phyloP scores from a whole-genome alignment of 176 grass and related monocot genomes.

The Zea mays region DNA sequence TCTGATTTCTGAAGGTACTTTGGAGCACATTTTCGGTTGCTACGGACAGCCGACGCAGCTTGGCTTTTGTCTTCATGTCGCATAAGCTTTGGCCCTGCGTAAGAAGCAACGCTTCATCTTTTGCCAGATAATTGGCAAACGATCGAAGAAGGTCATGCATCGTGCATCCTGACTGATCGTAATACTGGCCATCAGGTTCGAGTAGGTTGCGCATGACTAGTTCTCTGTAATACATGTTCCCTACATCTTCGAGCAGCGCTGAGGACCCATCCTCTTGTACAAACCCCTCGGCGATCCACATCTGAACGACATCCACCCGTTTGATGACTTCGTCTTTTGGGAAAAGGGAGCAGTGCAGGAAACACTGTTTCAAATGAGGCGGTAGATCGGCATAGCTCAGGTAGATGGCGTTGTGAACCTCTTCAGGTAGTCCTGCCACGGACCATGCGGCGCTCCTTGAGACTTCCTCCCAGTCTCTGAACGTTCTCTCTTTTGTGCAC shows the following conservation, averaged over 20 bases:
- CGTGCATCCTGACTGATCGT: slow-evolving; percentile 34
- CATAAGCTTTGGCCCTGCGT: slow-evolving; percentile 27
- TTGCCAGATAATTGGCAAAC: slow-evolving; percentile 46
- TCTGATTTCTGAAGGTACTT: slow-evolving; percentile 17
- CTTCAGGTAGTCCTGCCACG: slow-evolving; percentile 40
- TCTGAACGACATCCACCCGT: slow-evolving; percentile 22
- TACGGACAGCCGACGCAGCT: slow-evolving; percentile 37
- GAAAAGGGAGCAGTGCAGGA: slow-evolving; percentile 48
- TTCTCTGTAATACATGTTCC: slow-evolving; percentile 47
- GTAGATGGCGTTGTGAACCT: slow-evolving; percentile 46
- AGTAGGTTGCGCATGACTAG: slow-evolving; percentile 48
- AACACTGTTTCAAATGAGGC: slow-evolving; percentile 55
- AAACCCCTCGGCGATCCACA: slow-evolving; percentile 50
- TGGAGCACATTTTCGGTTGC: slow-evolving; percentile 18
- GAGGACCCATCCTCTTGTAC: slow-evolving; percentile 36
- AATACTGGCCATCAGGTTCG: slow-evolving; percentile 8
- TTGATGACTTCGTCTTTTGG: slow-evolving; percentile 42
- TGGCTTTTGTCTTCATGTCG: slow-evolving; percentile 14
- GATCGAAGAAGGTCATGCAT: slow-evolving; percentile 59
- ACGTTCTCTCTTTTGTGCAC: slow-evolving; percentile 40
- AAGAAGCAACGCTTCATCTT: slow-evolving; percentile 31
- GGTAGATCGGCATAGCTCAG: slow-evolving; percentile 54
- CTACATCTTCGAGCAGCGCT: slow-evolving; percentile 33
- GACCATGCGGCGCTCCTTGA: slow-evolving; percentile 46
- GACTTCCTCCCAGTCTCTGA: slow-evolving; percentile 43